Evolutionary conservation across 495 filamentous ascomycete genomes (phyloP), one percentile per base, ranked within the genome.

Genomic region (Penicillium coprophilum): DNA sequence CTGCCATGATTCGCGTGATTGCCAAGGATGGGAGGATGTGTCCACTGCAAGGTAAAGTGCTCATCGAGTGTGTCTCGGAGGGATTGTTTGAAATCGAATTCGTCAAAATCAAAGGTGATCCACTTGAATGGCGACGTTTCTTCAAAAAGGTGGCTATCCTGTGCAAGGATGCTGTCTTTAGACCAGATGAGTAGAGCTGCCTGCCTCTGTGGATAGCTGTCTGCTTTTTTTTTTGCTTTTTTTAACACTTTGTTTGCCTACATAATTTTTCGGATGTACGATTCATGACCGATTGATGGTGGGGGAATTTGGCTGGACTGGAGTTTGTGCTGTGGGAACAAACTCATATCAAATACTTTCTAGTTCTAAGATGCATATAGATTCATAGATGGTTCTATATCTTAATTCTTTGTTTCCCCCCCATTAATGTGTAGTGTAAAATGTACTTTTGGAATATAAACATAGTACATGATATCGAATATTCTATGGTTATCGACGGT

Each of bases 71-170:
- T 67, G 82, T 90, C 48, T 72, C 76, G 4, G 83, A 80, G 53
- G 74, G 71, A 12, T 64, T 96, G 51, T 77, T 93, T 44, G 91
- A 97, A 73, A 88, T 96, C 11, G 79, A 90, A 54, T 97, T 99
- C 70, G 81, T 96, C 59, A 99, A 99, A 72, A 82, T 87, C 38
- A 95, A 95, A 74, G 94, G 95, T 12, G 94, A 99, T 78, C 95
- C 95, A 11, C 71, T 99, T 30, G 94, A 97, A 79, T 99, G 94
- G 94, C 81, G 94, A 53, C 80, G 94, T 48, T 93, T 99, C 67
- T 99, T 99, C 80, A 99, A 97, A 74, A 90, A 87, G 70, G 84
- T 96, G 12, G 87, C 86, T 17, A 76, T 92, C 55, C 74, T 92
- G 28, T 94, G 92, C 75, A 87, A 87, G 69, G 91, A 96, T 62